Evolutionary conservation across 495 filamentous ascomycete species (phyloP), one percentile per base, ranked within the genome.

Genomic region (Sordaria brevicollis): DNA sequence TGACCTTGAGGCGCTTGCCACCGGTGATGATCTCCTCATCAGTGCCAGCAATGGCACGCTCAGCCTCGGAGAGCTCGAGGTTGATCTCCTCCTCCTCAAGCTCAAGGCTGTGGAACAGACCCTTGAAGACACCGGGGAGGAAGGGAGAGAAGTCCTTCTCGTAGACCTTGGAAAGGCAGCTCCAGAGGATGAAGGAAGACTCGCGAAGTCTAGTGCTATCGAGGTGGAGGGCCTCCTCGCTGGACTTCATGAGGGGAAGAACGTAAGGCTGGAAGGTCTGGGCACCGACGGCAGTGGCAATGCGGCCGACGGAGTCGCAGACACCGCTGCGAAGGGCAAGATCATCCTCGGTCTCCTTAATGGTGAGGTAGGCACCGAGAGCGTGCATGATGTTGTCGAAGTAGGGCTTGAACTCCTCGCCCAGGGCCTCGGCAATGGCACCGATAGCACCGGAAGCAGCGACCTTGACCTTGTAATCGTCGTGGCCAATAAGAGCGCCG

Each of bases 101-200:
- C 76, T 96, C 89, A 21, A 99, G 83, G 76, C 92, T 90, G 35
- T 92, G 88, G 71, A 94, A 90, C 4, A 99, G 85, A 62, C 91
- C 93, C 75, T 93, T 90, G 74, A 96, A 89, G 66, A 93, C 93
- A 66, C 91, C 93, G 5, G 88, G 86, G 6, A 99, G 87, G 84
- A 96, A 97, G 15, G 91, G 89, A 62, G 88, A 85, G 77, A 99
- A 97, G 38, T 96, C 89, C 77, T 93, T 93, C 73, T 89, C 88
- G 78, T 99, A 99, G 8, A 99, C 93, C 81, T 94, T 96, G 66
- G 95, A 90, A 79, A 99, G 89, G 31, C 89, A 91, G 74, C 92
- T 92, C 93, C 95, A 99, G 71, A 99, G 87, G 72, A 98, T 93
- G 81, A 96, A 99, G 77, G 92, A 96, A 68, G 93, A 97, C 81